Evolutionary conservation across 2,329 filamentous ascomycete species (phyloP), one percentile per base, ranked within the genome.

Genomic region (Onygena corvina): DNA sequence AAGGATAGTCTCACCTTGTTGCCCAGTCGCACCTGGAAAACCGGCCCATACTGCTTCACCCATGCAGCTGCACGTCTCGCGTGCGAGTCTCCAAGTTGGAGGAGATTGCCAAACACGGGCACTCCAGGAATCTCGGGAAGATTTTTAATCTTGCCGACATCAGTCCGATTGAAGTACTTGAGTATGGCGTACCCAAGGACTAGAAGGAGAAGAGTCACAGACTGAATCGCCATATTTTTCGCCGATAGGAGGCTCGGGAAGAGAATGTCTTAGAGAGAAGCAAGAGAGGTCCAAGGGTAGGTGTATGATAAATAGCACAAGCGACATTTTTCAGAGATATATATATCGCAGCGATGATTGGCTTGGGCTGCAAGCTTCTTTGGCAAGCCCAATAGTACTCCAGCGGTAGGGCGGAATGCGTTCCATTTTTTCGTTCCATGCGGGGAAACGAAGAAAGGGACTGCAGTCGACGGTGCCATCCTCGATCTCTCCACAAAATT

Each of bases 11-110:
- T 31, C 60, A 81, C 80, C 58, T 70, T 77, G 53, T 84, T 87
- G 1, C 84, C 84, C 57, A 89, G 68, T 45, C 77, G 73, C 2
- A 80, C 76, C 57, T 84, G 80, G 55, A 82, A 83, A 9, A 83
- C 80, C 1, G 76, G 75, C 0, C 79, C 79, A 48, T 77, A 82
- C 52, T 76, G 73, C 54, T 76, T 73, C 2, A 74, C 77, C 75
- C 79, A 79, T 60, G 70, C 68, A 12, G 69, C 71, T 1, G 77
- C 69, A 21, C 73, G 68, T 25, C 71, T 69, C 5, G 79, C 73
- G 67, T 82, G 75, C 48, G 75, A 67, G 2, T 71, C 69, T 2
- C 79, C 77, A 4, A 83, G 68, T 56, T 81, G 75, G 1, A 81
- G 58, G 3, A 83, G 66, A 53, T 79, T 83, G 3, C 80, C 80